Percentiles rank a stretch among this genome's conserved stretches.
Conservation (phyloP, 2,329 filamentous ascomycete genomes). For the Triangularia verruculosa region DNA sequence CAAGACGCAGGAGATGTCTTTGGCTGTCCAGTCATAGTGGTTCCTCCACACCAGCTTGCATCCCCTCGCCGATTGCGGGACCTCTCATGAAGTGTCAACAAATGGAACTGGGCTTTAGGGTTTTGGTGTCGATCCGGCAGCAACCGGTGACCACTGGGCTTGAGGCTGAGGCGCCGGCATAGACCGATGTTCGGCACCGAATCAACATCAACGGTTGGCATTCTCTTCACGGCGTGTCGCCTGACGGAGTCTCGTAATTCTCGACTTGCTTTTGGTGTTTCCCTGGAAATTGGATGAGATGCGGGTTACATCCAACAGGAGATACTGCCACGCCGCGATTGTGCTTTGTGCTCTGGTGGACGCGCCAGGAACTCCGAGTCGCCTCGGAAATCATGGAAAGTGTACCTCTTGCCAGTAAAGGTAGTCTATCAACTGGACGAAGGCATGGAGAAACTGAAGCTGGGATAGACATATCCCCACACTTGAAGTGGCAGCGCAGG, state of each 20-base stretch:
- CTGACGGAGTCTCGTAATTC: background rate
- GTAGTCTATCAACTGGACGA: too few relatives aligned
- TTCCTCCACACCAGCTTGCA: too few relatives aligned
- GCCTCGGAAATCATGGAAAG: background rate
- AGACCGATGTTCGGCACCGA: conserved; percentile 5
- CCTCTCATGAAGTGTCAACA: background rate
- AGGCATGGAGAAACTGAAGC: too few relatives aligned
- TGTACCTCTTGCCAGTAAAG: background rate
- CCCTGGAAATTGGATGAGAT: background rate
- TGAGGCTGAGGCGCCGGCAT: background rate
- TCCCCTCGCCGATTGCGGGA: background rate
- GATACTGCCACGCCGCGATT: background rate
- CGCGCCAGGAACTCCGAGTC: background rate
- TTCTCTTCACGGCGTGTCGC: background rate
- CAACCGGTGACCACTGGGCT: conserved; percentile 3
- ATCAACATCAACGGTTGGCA: background rate
- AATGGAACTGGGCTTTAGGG: background rate
- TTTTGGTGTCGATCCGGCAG: conserved; percentile 11
- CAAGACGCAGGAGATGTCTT: background rate
- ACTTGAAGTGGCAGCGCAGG: too few relatives aligned
- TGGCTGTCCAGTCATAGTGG: background rate
- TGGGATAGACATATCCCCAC: too few relatives aligned
- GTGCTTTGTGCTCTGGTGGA: background rate
- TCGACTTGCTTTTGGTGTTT: background rate
- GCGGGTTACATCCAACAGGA: background rate